phyloP scores from a whole-genome alignment of 352 stramenopile species.

The Pythium pyrilobum region DNA sequence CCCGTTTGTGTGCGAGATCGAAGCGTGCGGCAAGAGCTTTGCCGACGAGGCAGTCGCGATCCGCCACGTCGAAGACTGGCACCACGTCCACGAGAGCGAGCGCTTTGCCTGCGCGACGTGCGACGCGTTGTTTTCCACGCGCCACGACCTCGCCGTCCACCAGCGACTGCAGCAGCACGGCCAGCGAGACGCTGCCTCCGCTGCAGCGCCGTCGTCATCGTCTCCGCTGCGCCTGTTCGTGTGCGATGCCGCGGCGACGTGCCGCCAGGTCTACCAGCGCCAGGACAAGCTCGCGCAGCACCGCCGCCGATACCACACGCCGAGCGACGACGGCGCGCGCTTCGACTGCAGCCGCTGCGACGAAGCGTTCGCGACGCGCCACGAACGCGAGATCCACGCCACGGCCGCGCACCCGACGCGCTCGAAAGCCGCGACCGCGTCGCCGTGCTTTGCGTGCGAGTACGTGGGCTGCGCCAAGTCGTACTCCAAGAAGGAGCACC shows the following conservation, averaged over 20 bases:
- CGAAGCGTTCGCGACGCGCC: conserved; percentile 13
- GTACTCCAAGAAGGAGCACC: conserved; percentile 64
- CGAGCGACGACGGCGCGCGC: neutral
- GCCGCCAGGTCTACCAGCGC: conserved; percentile 15
- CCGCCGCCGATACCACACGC: conserved; percentile 12
- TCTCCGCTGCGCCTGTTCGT: conserved; percentile 1
- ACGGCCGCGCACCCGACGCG: conserved; percentile 5
- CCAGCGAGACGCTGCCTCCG: too few relatives aligned
- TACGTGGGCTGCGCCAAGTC: conserved; percentile 35
- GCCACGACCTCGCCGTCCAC: conserved; percentile 9
- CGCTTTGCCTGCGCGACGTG: conserved; percentile 4
- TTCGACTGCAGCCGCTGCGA: conserved; percentile 21
- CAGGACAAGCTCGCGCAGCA: conserved; percentile 25
- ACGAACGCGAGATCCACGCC: conserved; percentile 27
- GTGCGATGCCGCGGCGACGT: conserved; percentile 8
- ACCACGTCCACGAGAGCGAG: conserved; percentile 7
- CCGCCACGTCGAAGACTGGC: conserved; percentile 12
- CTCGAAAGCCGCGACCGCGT: conserved; percentile 5
- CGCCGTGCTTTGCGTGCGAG: conserved; percentile 38
- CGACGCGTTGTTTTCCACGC: conserved; percentile 5
- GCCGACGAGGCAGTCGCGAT: conserved; percentile 14
- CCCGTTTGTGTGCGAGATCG: conserved; percentile 18
- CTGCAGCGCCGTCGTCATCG: neutral
- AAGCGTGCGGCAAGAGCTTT: conserved; percentile 13
- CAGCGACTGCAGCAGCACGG: neutral